Conservation (phyloP, 2,329 filamentous ascomycete species). For the Rhexocercosporidium sp. region DNA sequence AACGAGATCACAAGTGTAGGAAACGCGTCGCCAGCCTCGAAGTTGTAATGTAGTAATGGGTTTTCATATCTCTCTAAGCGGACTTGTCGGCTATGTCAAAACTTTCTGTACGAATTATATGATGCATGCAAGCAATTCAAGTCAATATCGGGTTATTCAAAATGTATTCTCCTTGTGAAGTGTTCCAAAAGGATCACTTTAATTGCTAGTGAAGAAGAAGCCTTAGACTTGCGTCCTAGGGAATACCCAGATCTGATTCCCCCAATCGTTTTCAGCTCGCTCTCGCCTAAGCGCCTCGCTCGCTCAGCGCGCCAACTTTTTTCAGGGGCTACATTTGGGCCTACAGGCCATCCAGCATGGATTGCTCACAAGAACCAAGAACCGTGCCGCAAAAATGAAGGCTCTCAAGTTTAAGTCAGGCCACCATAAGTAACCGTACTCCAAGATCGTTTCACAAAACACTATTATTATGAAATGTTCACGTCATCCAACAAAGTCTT, state of each 20-base stretch:
- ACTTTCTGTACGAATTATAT: conserved; percentile 29
- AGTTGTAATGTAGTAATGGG: conserved; percentile 32
- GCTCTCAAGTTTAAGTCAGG: too few relatives aligned
- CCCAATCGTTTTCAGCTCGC: background rate
- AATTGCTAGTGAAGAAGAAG: too few relatives aligned
- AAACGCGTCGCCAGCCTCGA: conserved; percentile 40
- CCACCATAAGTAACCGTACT: too few relatives aligned
- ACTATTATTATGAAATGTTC: too few relatives aligned
- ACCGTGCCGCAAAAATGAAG: too few relatives aligned
- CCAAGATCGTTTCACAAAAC: too few relatives aligned
- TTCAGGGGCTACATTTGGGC: background rate
- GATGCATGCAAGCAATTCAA: background rate
- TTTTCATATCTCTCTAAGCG: conserved; percentile 16
- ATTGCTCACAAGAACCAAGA: too few relatives aligned
- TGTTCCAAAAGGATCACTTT: background rate
- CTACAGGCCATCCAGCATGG: background rate
- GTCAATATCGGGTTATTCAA: background rate
- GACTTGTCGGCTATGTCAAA: conserved; percentile 12
- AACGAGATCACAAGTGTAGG: conserved; percentile 84
- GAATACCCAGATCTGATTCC: too few relatives aligned
- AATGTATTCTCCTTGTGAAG: background rate
- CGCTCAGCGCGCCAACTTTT: background rate
- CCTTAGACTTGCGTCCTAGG: background rate
- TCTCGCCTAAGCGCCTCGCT: background rate
- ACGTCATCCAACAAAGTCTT: background rate